phyloP scores from a whole-genome alignment of 208 protist genomes.

The Leishmania arabica region DNA sequence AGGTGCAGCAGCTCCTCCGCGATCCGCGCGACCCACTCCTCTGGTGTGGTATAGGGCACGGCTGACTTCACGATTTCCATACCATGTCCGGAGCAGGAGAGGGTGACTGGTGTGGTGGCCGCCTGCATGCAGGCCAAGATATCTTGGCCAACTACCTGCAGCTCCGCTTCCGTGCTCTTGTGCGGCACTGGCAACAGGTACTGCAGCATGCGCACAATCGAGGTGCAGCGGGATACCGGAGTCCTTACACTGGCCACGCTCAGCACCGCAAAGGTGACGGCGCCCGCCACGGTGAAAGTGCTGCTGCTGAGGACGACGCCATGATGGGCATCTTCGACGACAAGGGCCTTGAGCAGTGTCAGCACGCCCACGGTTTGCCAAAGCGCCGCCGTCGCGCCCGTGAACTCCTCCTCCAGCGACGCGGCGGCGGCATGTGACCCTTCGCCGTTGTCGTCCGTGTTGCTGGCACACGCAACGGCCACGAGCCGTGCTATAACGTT shows the following conservation, averaged over 20 bases:
- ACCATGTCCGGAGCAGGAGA: not conserved
- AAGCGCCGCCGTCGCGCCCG: conserved; percentile 28
- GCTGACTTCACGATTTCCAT: conserved; percentile 8
- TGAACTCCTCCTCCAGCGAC: conserved; percentile 11
- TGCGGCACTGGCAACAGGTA: conserved; percentile 42
- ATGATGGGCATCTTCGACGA: conserved; percentile 38
- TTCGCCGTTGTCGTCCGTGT: conserved; percentile 9
- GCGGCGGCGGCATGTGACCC: not conserved
- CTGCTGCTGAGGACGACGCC: conserved; percentile 13
- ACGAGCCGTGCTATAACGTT: conserved; percentile 15
- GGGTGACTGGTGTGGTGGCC: not conserved
- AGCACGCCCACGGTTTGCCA: conserved; percentile 65
- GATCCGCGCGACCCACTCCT: conserved; percentile 40
- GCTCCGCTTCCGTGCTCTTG: conserved; percentile 2
- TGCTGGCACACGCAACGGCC: not conserved
- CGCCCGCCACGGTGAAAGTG: conserved; percentile 21
- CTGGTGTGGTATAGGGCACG: conserved; percentile 14
- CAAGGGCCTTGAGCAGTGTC: conserved; percentile 59
- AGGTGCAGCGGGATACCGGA: conserved; percentile 20
- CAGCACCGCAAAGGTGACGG: conserved; percentile 28
- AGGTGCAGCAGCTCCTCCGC: conserved; percentile 55
- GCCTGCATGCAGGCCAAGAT: not conserved
- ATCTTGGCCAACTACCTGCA: conserved; percentile 19
- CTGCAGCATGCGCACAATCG: conserved; percentile 58
- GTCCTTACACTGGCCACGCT: conserved; percentile 31